Evolutionary conservation across 768 basidiomycete genomes (phyloP).

Genomic region (Trametopsis cervina): DNA sequence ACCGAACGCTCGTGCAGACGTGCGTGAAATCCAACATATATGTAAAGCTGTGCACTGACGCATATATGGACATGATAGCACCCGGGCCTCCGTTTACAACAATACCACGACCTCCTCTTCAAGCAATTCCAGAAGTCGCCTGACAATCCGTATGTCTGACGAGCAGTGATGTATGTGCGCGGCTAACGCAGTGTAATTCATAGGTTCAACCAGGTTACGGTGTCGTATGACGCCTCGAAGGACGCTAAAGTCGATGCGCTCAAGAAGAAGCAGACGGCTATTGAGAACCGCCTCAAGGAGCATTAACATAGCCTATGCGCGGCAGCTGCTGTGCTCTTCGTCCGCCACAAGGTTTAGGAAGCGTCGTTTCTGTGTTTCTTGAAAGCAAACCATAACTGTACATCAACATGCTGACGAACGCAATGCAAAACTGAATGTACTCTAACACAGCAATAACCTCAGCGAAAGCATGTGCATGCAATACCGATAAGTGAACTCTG

Average conservation of each 20-base stretch:
- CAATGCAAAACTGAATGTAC: too few species aligned
- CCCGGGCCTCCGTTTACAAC: slow-evolving; percentile 85
- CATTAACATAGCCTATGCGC: too few species aligned
- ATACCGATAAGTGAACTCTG: too few species aligned
- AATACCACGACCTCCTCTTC: slow-evolving; percentile 86
- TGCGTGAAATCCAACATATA: slow-evolving; percentile 27
- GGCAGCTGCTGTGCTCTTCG: too few species aligned
- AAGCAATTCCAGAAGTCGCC: slow-evolving; percentile 97
- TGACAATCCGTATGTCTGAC: slow-evolving; percentile 81
- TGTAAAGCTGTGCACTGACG: not conserved
- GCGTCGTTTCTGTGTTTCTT: too few species aligned
- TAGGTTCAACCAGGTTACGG: slow-evolving; percentile 79
- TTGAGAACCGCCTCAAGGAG: slow-evolving; percentile 59
- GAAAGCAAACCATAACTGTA: too few species aligned
- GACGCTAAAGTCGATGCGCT: slow-evolving; percentile 79
- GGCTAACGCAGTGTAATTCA: not conserved
- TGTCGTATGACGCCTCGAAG: slow-evolving; percentile 82
- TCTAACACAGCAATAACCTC: too few species aligned
- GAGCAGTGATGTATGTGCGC: not conserved
- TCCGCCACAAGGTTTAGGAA: too few species aligned
- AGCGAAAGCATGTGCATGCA: too few species aligned
- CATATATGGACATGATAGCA: slow-evolving; percentile 39
- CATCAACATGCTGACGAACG: too few species aligned
- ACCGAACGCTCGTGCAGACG: slow-evolving; percentile 70
- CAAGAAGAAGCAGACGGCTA: slow-evolving; percentile 54